phyloP scores from a whole-genome alignment of 352 stramenopile species.

The Globisporangium abappressorium region DNA sequence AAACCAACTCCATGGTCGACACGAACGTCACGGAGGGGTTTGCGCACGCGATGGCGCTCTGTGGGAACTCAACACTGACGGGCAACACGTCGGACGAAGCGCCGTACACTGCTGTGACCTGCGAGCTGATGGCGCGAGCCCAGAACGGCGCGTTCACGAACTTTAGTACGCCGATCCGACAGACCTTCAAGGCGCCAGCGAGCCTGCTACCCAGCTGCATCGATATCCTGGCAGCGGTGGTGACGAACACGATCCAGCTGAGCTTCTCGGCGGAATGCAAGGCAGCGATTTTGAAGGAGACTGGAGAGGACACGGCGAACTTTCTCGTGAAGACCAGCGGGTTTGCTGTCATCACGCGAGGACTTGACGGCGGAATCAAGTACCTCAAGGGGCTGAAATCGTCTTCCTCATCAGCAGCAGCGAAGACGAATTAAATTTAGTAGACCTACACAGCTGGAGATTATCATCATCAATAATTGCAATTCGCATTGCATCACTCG shows the following conservation, averaged over 20 bases:
- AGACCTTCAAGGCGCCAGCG: constrained; percentile 41
- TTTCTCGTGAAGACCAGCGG: constrained; percentile 43
- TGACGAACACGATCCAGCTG: constrained; percentile 37
- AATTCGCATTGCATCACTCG: too few relatives aligned
- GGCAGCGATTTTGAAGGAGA: constrained; percentile 44
- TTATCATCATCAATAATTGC: background rate
- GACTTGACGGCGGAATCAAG: constrained; percentile 43
- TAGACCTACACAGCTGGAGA: background rate
- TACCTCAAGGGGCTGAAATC: constrained; percentile 28
- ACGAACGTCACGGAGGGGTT: constrained; percentile 44
- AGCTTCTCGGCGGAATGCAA: constrained; percentile 37
- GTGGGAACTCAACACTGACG: constrained; percentile 41
- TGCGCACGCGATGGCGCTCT: constrained; percentile 47
- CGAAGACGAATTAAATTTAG: background rate
- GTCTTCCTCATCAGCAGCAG: background rate
- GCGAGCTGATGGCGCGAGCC: constrained; percentile 58
- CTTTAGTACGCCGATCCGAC: constrained; percentile 57
- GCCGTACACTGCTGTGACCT: constrained; percentile 56
- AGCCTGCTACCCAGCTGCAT: constrained; percentile 58
- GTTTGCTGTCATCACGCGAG: constrained; percentile 64
- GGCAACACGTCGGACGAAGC: constrained; percentile 33
- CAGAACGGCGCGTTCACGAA: constrained; percentile 79
- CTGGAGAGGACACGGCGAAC: constrained; percentile 54
- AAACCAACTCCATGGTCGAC: constrained; percentile 36
- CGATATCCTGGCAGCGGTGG: constrained; percentile 40